A percentile compares a stretch with the other conserved stretches of the same genome.
Evolutionary conservation across 2,329 filamentous ascomycete species (phyloP).

Genomic region (Trichoderma guizhouense): DNA sequence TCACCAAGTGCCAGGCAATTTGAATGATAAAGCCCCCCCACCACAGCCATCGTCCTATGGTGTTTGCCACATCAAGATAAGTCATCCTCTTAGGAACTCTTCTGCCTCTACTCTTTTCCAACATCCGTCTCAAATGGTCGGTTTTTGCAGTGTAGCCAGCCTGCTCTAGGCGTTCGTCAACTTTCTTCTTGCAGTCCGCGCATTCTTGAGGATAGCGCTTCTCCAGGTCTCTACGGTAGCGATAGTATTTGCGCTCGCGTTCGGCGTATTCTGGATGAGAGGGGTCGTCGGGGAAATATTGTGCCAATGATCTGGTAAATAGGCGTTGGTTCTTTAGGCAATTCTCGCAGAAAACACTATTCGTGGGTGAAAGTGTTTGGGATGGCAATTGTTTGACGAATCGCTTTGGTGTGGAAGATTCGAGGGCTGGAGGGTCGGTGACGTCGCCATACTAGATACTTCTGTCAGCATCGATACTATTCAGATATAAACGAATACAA

Average conservation of each 20-base stretch:
- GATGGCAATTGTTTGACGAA: conserved; percentile 42
- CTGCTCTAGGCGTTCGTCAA: conserved; percentile 64
- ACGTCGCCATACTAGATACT: conserved; percentile 73
- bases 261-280: conserved; percentile 65
- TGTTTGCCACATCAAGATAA: conserved; percentile 42
- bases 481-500: neutral
- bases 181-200: conserved; percentile 70
- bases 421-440: conserved; percentile 71
- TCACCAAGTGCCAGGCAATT: conserved; percentile 48
- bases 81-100: conserved; percentile 31
- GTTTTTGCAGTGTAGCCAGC: conserved; percentile 79
- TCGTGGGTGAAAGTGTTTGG: conserved; percentile 34
- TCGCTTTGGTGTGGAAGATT: conserved; percentile 14
- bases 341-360: conserved; percentile 62
- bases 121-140: conserved; percentile 72
- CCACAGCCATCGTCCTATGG: conserved; percentile 47
- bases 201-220: conserved; percentile 87
- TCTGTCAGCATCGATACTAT: conserved; percentile 7
- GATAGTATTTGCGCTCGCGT: conserved; percentile 65
- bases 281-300: conserved; percentile 68
- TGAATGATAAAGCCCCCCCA: conserved; percentile 45
- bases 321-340: conserved; percentile 90
- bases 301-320: conserved; percentile 69
- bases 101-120: conserved; percentile 58
- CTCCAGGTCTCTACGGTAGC: conserved; percentile 71